phyloP scores from a whole-genome alignment of 1,284 basidiomycete genomes.

The Ceratobasidium sp. region DNA sequence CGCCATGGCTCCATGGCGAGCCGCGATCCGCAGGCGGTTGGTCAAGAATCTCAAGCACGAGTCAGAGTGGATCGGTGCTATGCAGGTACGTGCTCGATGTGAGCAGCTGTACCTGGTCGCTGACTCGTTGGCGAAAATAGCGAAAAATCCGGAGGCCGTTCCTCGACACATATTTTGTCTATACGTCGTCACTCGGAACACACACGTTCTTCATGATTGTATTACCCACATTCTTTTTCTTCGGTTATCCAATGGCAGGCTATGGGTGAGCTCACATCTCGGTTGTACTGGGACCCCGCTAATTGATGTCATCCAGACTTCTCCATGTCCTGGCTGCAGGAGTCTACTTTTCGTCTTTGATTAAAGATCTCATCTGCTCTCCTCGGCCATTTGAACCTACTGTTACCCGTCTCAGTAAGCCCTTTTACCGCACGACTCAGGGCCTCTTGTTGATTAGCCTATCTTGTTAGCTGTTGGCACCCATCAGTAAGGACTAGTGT shows the following conservation, averaged over 20 bases:
- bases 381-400: constrained; percentile 92
- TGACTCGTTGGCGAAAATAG: constrained; percentile 49
- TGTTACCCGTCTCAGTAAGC: constrained; percentile 82
- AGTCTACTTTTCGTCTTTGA: constrained; percentile 82
- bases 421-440: constrained; percentile 41
- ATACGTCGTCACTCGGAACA: constrained; percentile 86
- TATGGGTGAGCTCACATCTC: constrained; percentile 63
- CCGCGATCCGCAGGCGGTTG: constrained; percentile 64
- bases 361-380: constrained; percentile 90
- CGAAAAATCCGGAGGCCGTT: constrained; percentile 66
- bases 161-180: constrained; percentile 88
- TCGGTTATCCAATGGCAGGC: constrained; percentile 75
- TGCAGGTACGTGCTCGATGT: constrained; percentile 64
- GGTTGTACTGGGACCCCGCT: neutral
- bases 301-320: constrained; percentile 55
- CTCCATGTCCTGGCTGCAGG: constrained; percentile 78
- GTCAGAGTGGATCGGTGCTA: constrained; percentile 66
- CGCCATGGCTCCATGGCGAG: constrained; percentile 72
- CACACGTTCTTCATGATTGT: constrained; percentile 96
- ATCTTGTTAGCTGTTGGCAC: constrained; percentile 70
- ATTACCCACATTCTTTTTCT: constrained; percentile 87
- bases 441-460: neutral
- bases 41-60: constrained; percentile 67
- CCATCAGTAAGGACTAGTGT: constrained; percentile 60
- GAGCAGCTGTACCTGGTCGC: neutral